Base-by-base conservation (phyloP, 2,329 filamentous ascomycete genomes). In the Ceratocystis lukuohia region DNA sequence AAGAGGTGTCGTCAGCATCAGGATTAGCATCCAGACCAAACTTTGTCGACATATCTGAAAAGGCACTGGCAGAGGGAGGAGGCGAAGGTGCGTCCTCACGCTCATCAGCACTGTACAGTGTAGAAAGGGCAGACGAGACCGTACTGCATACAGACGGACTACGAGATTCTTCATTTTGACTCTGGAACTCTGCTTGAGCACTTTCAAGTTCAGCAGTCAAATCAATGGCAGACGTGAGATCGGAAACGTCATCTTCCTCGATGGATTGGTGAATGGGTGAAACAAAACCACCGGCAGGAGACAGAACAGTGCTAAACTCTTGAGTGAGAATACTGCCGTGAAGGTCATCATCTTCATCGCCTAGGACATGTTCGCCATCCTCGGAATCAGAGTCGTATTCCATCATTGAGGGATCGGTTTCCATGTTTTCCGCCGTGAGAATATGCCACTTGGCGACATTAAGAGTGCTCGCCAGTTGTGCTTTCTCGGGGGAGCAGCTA, bases 31-130 rank as follows among this genome's bases (percentile, higher is more conserved):
- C 59, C 33, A n/a, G 30, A 28, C 64, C 62, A 15, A 64, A 41
- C 30, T 66, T 65, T 53, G 56, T 66, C 15, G 65, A 66, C 33
- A 62, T 46, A 17, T 63, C 56, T 6, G 65, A 66, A 20, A 65
- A 50, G 22, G 65, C 62, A 30, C 46, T 57, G 4, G 44, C 25
- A 7, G 62, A 65, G 15, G 15, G n/a, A 3, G 65, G 65, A 12
- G 61, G 65, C 5, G 64, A 62, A 1, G 64, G 67, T 2, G 62
- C 67, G 22, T 78, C 76, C 7, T 79, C 76, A 0, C 75, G 74
- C 65, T 82, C 80, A 37, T 81, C 80, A 61, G 79, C 80, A 67
- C 81, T 84, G 69, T 83, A 83, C 4, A 84, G 72, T 0, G 82
- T 84, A 3, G 82, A 84, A 4, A 84, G 74, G 1, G 80, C 78